Evolutionary conservation across 176 grass and related monocot genomes (phyloP), one percentile per base, ranked within the genome.

Genomic region (Ensete ventricosum): DNA sequence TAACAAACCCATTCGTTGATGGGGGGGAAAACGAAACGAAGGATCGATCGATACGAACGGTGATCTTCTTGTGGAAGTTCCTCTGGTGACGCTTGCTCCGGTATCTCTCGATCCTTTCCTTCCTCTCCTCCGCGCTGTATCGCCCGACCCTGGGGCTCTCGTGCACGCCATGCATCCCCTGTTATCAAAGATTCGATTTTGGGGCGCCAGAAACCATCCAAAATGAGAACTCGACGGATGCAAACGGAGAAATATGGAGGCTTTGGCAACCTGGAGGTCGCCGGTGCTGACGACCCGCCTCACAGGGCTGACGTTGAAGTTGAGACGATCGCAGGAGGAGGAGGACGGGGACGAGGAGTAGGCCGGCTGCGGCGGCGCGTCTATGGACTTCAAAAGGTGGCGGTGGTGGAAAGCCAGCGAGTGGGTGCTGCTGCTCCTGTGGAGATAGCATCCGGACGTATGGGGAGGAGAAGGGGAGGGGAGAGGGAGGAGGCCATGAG

Each of bases 11-110:
- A 57, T 11, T 25, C 24, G 1, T 25, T 58, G 54, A 13, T n/a
- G 67, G 27, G 51, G 11, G 52, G 22, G 22, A 64, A 52, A 6
- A 1, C n/a, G 14, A 24, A n/a, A 22, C 11, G 21, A 17, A 69
- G 20, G 1, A 52, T n/a, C 17, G 1, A 52, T n/a, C 17, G 43
- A 62, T 62, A 62, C 78, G 23, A 64, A 93, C 94, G 20, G 90
- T 93, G 73, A 98, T 98, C 85, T 98, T 98, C 67, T 87, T 93
- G 73, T 93, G 85, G 82, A 93, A 98, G 72, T 93, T 98, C 80
- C 90, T 87, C 25, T 87, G 88, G 20, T 87, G 86, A n/a, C 94
- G 86, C 86, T 98, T 98, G 76, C 62, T 80, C 20, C 90, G 94
- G 55, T 98, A 98, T 49, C 86, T 79, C 73, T 93, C 84, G 11